A percentile compares a stretch with the other conserved stretches of the same genome.
Evolutionary conservation across 1,284 basidiomycete genomes (phyloP).

Genomic region (Trametes pubescens): DNA sequence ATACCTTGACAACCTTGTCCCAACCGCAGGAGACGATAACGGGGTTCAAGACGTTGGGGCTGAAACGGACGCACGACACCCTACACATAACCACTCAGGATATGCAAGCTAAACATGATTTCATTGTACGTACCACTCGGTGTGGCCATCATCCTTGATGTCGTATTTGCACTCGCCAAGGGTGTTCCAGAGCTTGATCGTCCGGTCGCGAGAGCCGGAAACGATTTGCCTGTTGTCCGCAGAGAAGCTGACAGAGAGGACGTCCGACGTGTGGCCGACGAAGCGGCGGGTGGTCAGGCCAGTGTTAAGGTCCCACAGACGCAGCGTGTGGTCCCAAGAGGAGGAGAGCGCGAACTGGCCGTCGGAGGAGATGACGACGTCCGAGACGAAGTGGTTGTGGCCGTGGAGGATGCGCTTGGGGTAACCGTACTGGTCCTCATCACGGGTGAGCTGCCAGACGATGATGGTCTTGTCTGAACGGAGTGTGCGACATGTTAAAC

Average conservation of each 20-base stretch:
- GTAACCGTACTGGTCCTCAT: slow-evolving; percentile 92
- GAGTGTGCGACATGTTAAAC: slow-evolving; percentile 2
- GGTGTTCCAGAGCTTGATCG: slow-evolving; percentile 99
- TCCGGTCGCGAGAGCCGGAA: slow-evolving; percentile 95
- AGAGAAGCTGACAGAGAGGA: slow-evolving; percentile 97
- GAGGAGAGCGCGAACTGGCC: slow-evolving; percentile 99
- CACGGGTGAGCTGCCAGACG: slow-evolving; percentile 98
- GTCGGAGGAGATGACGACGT: slow-evolving; percentile 98
- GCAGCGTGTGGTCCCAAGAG: slow-evolving; percentile 99
- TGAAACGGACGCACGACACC: slow-evolving; percentile 99
- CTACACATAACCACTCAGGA: slow-evolving; percentile 49
- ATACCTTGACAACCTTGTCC: slow-evolving; percentile 99
- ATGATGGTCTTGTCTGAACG: slow-evolving; percentile 97
- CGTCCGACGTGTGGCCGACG: slow-evolving; percentile 98
- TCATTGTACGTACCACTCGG: slow-evolving; percentile 78
- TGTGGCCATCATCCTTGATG: slow-evolving; percentile 98
- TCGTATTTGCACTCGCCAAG: slow-evolving; percentile 99
- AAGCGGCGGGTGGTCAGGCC: slow-evolving; percentile 95
- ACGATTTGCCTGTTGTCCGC: slow-evolving; percentile 99
- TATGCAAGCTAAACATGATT: not conserved
- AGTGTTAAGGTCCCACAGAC: slow-evolving; percentile 98
- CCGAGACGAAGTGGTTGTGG: slow-evolving; percentile 99
- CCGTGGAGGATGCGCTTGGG: slow-evolving; percentile 98
- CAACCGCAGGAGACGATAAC: slow-evolving; percentile 99
- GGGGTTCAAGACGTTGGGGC: slow-evolving; percentile 97